Evolutionary conservation across 2,329 filamentous ascomycete species (phyloP), one percentile per base, ranked within the genome.

Genomic region (Metarhizium robertsii): DNA sequence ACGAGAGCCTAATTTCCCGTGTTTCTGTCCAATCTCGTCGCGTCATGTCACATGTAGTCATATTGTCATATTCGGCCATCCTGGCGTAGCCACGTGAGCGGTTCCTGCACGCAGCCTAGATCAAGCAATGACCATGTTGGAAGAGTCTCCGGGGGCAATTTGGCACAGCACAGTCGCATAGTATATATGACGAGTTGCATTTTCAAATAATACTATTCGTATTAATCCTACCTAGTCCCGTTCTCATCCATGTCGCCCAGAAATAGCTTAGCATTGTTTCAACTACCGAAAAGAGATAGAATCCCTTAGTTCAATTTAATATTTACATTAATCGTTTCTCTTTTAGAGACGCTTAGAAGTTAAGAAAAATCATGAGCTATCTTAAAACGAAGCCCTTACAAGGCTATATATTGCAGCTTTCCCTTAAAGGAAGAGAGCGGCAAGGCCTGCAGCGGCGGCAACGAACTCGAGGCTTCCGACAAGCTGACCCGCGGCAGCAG

Each of bases 401-500:
- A 13, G 38, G 13, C 38, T 16, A 16, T 14, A 16, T 14, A 16
- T 16, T 5, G 38, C 42, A 6, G 42, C n/a, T 25, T 20, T 16
- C 42, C 42, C 8, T 54, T 20, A 54, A 1, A 58, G 38, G 42
- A 72, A 60, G 59, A 71, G 53, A 42, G 63, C 68, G 50, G 64
- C 64, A 50, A 70, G 56, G 63, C 65, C 69, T 36, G 62, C 67
- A 20, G 66, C 66, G 48, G 62, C 67, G 52, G 64, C 66, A 50
- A 63, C 62, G 53, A 65, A 56, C 58, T 64, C 62, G 49, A 67
- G 55, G 58, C 64, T 64, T 54, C 64, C 62, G 42, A 54, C 57
- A 45, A 71, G 57, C 56, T 66, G 69, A 55, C 62, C 67, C 53
- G 68, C 69, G 53, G 64, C 69, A 50, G 63, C 64, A 50, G 64